Base-by-base conservation (phyloP, 371 early-diverging fungal genomes). In the Dinochytrium kinnereticum region DNA sequence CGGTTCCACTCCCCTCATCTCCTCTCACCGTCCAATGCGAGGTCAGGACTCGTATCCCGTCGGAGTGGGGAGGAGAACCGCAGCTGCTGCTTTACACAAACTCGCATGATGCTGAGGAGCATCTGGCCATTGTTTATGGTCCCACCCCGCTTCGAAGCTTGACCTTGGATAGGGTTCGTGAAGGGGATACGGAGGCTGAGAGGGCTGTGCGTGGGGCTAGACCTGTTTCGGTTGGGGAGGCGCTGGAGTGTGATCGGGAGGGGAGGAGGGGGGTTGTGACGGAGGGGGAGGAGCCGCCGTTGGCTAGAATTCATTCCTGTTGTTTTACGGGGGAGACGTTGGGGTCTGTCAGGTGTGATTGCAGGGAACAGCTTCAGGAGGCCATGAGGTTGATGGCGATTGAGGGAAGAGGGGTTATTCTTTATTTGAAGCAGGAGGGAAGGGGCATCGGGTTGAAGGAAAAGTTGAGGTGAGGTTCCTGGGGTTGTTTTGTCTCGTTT, bases 311-410 rank as follows among this genome's bases (percentile, higher is more conserved):
- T 51, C 98, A 98, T 73, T 96, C 97, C 0, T 96, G 95, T 74
- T 98, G 98, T 76, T 97, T 95, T 74, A 98, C 98, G 0, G 97
- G 98, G 40, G 98, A 98, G 80, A 96, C 95, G 0, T 91, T 97
- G 1, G 91, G 92, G 51, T 94, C 95, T 2, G 89, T 89, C 61
- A 89, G 98, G 19, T 98, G 98, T 82, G 98, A 98, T 82, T 98
- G 98, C 84, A 97, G 80, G 2, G 83, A 96, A 72, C 97, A 98
- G 78, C 84, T 98, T 66, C 91, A 95, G 64, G 92, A 92, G 75
- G 95, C 98, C 0, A 95, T 98, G 95, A 87, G 91, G 39, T 81
- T 90, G 75, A 96, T 98, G 87, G 88, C 90, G 66, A 78, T 81
- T 44, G 93, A 91, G 67, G 93, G 94, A 1, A 79, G 91, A 5